phyloP scores from a whole-genome alignment of 371 early-diverging fungal species.

The Mucor racemosus region DNA sequence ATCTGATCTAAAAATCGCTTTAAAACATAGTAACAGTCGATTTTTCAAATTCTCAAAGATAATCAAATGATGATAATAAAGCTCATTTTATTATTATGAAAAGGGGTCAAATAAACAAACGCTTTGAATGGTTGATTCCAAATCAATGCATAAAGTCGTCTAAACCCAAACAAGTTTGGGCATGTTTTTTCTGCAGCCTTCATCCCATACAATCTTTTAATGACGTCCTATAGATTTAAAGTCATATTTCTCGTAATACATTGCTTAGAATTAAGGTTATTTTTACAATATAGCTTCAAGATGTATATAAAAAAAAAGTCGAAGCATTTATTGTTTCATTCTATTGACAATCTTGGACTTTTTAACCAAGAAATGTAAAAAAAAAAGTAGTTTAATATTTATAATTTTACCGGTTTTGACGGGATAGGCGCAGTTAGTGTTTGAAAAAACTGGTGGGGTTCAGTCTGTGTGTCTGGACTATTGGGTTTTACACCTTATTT shows the following conservation, averaged over 20 bases:
- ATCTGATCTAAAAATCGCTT: background rate
- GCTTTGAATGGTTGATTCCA: background rate
- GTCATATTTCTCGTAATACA: constrained; percentile 1
- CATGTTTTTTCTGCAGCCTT: background rate
- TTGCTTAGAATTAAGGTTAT: background rate
- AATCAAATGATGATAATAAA: constrained; percentile 1
- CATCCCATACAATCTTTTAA: background rate
- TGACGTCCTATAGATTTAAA: background rate
- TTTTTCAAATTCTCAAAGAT: constrained; percentile 1
- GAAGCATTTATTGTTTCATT: background rate
- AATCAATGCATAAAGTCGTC: constrained; percentile 3
- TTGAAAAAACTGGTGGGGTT: constrained; percentile 5
- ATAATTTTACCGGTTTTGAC: constrained; percentile 6
- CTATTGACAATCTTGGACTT: no score
- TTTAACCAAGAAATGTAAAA: background rate
- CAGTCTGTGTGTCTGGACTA: constrained; percentile 10
- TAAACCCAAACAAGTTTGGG: constrained; percentile 5
- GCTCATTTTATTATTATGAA: background rate
- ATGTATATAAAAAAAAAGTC: background rate
- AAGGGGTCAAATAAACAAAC: constrained; percentile 6
- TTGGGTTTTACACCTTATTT: constrained; percentile 5
- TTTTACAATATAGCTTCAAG: background rate
- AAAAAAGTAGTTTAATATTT: background rate
- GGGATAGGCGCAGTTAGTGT: background rate
- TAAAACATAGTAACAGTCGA: background rate